A percentile compares a stretch with the other conserved stretches of the same genome.
phyloP scores from a whole-genome alignment of 495 filamentous ascomycete genomes.

The Lepraria neglecta region DNA sequence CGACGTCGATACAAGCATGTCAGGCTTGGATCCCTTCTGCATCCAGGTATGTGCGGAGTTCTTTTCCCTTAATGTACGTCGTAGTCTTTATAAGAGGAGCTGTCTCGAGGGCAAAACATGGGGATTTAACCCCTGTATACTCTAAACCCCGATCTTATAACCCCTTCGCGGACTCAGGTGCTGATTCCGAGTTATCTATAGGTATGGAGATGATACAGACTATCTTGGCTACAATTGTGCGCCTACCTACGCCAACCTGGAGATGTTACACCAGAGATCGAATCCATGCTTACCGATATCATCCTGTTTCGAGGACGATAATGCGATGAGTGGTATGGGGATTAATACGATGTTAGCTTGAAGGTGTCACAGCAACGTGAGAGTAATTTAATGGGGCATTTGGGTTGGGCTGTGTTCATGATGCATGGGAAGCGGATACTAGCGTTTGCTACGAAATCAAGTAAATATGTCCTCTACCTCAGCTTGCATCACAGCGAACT shows the following conservation, averaged over 20 bases:
- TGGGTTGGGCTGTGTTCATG: no score
- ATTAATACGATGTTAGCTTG: background rate
- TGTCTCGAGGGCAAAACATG: no score
- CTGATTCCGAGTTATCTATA: no score
- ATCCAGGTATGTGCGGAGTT: background rate
- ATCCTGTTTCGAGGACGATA: constrained; percentile 1
- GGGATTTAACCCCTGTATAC: no score
- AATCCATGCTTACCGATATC: constrained; percentile 8
- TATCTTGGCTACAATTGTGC: background rate
- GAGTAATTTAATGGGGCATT: no score
- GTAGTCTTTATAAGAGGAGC: no score
- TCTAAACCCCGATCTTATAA: no score
- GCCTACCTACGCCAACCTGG: constrained; percentile 3
- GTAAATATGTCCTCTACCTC: no score
- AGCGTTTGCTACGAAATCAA: no score
- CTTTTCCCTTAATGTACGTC: no score
- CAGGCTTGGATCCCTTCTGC: constrained; percentile 8
- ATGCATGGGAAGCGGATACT: no score
- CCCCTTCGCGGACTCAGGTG: no score
- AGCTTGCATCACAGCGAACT: background rate
- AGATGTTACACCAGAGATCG: background rate
- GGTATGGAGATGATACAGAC: background rate
- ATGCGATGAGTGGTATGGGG: background rate
- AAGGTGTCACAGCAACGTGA: background rate
- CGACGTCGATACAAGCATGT: background rate